These are phyloP conservation scores for Nemania sp. DNA, from an alignment of 2,329 filamentous ascomycete genomes.

Conservation along the genomic window DNA sequence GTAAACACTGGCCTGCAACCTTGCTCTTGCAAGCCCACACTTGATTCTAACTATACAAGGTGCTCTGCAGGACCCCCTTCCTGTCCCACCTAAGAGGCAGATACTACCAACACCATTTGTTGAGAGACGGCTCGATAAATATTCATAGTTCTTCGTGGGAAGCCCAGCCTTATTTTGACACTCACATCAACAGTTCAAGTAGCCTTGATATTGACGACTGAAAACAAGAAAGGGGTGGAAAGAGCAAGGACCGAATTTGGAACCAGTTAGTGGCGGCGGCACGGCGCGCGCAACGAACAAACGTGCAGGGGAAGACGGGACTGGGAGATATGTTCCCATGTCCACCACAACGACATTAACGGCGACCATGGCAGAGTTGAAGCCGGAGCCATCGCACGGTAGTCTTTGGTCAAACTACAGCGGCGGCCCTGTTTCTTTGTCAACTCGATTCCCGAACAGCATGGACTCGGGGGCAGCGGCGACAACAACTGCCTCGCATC, in stretches of 20 bases:
- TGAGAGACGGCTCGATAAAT: conserved; percentile 15
- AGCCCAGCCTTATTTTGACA: conserved; percentile 4
- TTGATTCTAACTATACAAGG: conserved; percentile 36
- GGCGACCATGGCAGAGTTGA: conserved; percentile 66
- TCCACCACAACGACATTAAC: conserved; percentile 64
- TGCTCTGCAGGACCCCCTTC: conserved; percentile 33
- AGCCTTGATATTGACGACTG: conserved; percentile 11
- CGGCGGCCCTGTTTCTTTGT: conserved; percentile 56
- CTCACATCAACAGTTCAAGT: conserved; percentile 13
- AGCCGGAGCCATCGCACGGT: conserved; percentile 60
- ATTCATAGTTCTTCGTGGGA: conserved; percentile 5
- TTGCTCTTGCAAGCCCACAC: conserved; percentile 40
- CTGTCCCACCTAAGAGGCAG: conserved; percentile 30
- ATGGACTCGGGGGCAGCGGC: conserved; percentile 55
- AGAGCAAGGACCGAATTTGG: conserved; percentile 10
- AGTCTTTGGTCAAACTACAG: conserved; percentile 61
- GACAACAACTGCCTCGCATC: conserved; percentile 47
- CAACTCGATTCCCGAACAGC: conserved; percentile 53
- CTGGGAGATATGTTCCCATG: conserved; percentile 57
- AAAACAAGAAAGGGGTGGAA: conserved; percentile 13
- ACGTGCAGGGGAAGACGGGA: conserved; percentile 23
- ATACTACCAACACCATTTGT: conserved; percentile 21
- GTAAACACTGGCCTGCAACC: conserved; percentile 42
- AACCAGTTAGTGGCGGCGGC: conserved; percentile 21
- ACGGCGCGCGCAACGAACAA: conserved; percentile 25